Base-by-base conservation (phyloP, 306 rosid species). In the barrel medic (Medicago truncatula) region DNA sequence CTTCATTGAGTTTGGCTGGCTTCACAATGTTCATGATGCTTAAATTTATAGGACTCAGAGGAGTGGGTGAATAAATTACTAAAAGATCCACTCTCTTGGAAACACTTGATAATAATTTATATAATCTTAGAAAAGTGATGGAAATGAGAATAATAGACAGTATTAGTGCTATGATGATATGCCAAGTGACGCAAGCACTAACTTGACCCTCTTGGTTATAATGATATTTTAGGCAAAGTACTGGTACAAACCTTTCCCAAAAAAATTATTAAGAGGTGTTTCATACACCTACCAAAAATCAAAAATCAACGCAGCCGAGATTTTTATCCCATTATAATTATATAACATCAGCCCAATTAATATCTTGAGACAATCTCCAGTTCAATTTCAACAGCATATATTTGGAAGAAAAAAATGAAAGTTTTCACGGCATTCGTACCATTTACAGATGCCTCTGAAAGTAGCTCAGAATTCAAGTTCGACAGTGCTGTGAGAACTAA, bases 371-470 rank as follows among this genome's bases (percentile, higher is more conserved):
- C 20, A 39, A 71, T 53, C 39, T 71, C 65, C 52, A 71, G 25
- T 71, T 54, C 76, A 54, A 54, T 54, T 38, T 18, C 50, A 54
- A 71, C 43, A 18, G 50, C 76, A 60, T 9, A 46, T 68, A 69
- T 74, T 53, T 18, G 14, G 20, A 23, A 54, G 71, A 70, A 56
- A 15, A 40, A 47, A 38, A 66, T 40, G 38, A 65, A 18, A 14
- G 25, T 12, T 67, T 38, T 46, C 80, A 71, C 56, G 52, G 47
- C 53, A 78, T 70, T 67, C 68, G 59, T 90, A 96, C 99, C 99
- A 75, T 96, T 96, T 75, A 90, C 99, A n/a, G 98, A 82, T 41
- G 98, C 99, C 92, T 96, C 99, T 20, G 97, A 96, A 69, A 96
- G 88, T 71, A 89, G 75, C 63, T 92, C 99, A 25, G 97, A 87